These are phyloP conservation scores for Sordariomycetes sp. DNA, from an alignment of 2,329 filamentous ascomycete species.

Conservation along the genomic window DNA sequence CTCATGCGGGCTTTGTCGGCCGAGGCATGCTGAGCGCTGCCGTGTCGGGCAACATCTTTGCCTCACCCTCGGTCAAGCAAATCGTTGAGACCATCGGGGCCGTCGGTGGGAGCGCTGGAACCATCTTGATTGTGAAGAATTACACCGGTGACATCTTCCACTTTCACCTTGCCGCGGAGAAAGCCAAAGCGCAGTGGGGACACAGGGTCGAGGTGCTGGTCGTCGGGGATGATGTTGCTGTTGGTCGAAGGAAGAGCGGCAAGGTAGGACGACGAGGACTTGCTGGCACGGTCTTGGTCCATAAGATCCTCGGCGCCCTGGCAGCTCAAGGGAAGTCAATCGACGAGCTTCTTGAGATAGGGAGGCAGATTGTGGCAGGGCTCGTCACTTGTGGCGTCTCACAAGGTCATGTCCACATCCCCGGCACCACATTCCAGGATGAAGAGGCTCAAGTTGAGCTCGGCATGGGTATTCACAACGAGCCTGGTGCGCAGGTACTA, in stretches of 20 bases:
- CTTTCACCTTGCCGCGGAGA: not conserved
- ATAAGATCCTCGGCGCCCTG: not conserved
- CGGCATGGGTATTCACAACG: conserved; percentile 3
- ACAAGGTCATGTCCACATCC: not conserved
- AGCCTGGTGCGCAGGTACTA: conserved; percentile 1
- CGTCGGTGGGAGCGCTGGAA: not conserved
- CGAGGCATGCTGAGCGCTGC: conserved; percentile 52
- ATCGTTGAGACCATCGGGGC: conserved; percentile 19
- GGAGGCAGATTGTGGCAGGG: not conserved
- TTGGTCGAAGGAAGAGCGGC: conserved; percentile 46
- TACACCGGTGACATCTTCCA: not conserved
- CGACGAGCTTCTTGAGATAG: not conserved
- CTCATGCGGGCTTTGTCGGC: conserved; percentile 55
- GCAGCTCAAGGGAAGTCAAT: not conserved
- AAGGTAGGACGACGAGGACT: conserved; percentile 40
- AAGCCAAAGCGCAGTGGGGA: not conserved
- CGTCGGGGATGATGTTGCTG: conserved; percentile 15
- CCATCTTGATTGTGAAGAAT: not conserved
- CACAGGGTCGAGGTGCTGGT: not conserved
- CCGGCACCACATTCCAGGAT: not conserved
- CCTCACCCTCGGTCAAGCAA: conserved; percentile 54
- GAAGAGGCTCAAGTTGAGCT: not conserved
- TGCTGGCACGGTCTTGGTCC: conserved; percentile 24
- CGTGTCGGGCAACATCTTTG: conserved; percentile 59
- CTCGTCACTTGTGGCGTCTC: not conserved